Percentiles rank a stretch among this genome's conserved stretches.
Conservation (phyloP, 2,329 filamentous ascomycete genomes). For the Clarireedia homoeocarpa region DNA sequence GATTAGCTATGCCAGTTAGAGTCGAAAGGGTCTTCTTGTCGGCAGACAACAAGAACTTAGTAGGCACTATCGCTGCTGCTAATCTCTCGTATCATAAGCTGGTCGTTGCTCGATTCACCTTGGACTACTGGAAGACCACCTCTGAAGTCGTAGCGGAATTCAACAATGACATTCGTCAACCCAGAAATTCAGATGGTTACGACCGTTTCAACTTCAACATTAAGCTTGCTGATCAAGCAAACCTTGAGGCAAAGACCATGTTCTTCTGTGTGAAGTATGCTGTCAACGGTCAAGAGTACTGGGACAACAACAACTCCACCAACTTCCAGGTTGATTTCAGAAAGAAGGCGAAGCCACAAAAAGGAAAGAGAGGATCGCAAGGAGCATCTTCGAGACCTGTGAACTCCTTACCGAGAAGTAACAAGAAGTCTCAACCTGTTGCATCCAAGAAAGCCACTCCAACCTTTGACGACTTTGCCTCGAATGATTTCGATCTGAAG, state of each 20-base stretch:
- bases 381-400: constrained; percentile 43
- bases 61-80: constrained; percentile 76
- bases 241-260: constrained; percentile 86
- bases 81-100: constrained; percentile 86
- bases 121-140: constrained; percentile 98
- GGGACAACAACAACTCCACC: constrained; percentile 83
- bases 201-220: constrained; percentile 94
- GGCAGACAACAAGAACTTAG: constrained; percentile 73
- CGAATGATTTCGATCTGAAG: constrained; percentile 38
- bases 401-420: constrained; percentile 59
- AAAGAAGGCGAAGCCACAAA: constrained; percentile 63
- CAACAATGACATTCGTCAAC: constrained; percentile 66
- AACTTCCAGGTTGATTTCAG: constrained; percentile 95
- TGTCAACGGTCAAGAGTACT: constrained; percentile 77
- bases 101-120: constrained; percentile 87
- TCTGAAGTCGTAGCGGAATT: constrained; percentile 91
- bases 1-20: constrained; percentile 61
- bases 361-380: constrained; percentile 46
- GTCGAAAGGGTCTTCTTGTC: constrained; percentile 85
- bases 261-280: constrained; percentile 86
- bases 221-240: constrained; percentile 82
- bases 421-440: constrained; percentile 43
- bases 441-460: constrained; percentile 41
- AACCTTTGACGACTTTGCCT: constrained; percentile 61
- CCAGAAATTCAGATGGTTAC: constrained; percentile 56